Evolutionary conservation across 768 basidiomycete species (phyloP), one percentile per base, ranked within the genome.

Genomic region (Cantharellus cinnabarinus): DNA sequence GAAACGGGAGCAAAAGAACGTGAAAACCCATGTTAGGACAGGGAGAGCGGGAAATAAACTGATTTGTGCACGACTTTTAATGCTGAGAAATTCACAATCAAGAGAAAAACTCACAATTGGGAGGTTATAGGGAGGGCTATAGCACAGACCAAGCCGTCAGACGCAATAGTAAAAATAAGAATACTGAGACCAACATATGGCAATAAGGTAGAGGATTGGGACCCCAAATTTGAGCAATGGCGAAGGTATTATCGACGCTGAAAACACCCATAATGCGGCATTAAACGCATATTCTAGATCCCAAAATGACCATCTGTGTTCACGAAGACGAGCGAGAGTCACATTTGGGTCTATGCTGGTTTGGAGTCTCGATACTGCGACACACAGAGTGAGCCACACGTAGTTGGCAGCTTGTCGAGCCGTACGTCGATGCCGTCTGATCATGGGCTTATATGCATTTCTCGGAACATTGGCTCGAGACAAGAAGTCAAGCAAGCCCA

Each of bases 1-100:
- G 72, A 86, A 97, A 14, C 83, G 77, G 29, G 86, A 86, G 3
- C 83, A 79, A 73, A 85, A 98, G 71, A 81, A 98, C 2, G 81
- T 77, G 60, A 98, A 76, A 35, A 97, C 74, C 80, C 86, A 98
- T 5, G 80, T 74, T 64, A 94, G 81, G 50, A 98, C 71, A 14
- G 93, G 91, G 0, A 80, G 83, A 0, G 89, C 93, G 0, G 90
- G 89, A 37, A 54, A 54, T 10, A 42, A 54, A 37, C 52, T 54
- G 52, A 10, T 10, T 29, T 29, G 20, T 29, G 52, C 7, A 14
- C 10, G 10, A 54, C 7, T 7, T 54, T 37, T 15, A 10, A 10
- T 10, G 14, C 15, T 15, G 5, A 57, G 40, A 41, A 5, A 5
- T 37, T 38, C 1, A 42, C 14, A 40, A 41, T 5, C 15, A 57